A percentile compares a stretch with the other conserved stretches of the same genome.
phyloP scores from a whole-genome alignment of 2,329 filamentous ascomycete genomes.

The Elsinoe ampelina region DNA sequence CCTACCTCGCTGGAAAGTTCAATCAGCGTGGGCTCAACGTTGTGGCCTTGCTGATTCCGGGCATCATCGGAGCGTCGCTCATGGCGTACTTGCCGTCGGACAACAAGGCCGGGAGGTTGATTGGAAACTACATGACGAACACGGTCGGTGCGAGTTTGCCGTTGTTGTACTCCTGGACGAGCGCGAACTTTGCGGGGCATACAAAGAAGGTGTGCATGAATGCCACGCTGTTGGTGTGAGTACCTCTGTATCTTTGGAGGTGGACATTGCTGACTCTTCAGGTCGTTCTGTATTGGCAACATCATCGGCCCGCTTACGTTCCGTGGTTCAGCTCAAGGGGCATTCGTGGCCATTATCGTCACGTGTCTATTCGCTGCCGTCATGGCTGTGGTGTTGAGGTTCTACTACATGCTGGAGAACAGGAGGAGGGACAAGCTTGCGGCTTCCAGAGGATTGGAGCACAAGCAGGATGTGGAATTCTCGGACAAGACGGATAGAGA shows the following conservation, averaged over 20 bases:
- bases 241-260: background rate
- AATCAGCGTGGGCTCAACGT: constrained; percentile 24
- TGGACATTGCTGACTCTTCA: background rate
- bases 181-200: constrained; percentile 54
- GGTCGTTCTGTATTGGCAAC: constrained; percentile 29
- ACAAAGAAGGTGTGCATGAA: constrained; percentile 66
- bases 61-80: constrained; percentile 22
- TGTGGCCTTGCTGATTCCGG: constrained; percentile 21
- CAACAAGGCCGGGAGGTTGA: constrained; percentile 37
- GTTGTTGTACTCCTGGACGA: constrained; percentile 30
- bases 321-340: constrained; percentile 19
- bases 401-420: constrained; percentile 44
- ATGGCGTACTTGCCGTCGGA: constrained; percentile 25
- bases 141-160: constrained; percentile 30
- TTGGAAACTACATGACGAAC: constrained; percentile 34
- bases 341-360: constrained; percentile 29
- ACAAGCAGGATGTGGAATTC: constrained; percentile 19
- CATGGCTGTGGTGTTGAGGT: constrained; percentile 38
- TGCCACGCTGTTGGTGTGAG: constrained; percentile 38
- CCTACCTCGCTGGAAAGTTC: constrained; percentile 23
- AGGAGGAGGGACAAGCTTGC: constrained; percentile 22
- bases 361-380: constrained; percentile 27
- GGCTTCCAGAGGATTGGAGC: constrained; percentile 21
- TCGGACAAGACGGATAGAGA: constrained; percentile 24
- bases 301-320: constrained; percentile 36